Conservation (phyloP, 176 grass and related monocot species). For the Typha latifolia region DNA sequence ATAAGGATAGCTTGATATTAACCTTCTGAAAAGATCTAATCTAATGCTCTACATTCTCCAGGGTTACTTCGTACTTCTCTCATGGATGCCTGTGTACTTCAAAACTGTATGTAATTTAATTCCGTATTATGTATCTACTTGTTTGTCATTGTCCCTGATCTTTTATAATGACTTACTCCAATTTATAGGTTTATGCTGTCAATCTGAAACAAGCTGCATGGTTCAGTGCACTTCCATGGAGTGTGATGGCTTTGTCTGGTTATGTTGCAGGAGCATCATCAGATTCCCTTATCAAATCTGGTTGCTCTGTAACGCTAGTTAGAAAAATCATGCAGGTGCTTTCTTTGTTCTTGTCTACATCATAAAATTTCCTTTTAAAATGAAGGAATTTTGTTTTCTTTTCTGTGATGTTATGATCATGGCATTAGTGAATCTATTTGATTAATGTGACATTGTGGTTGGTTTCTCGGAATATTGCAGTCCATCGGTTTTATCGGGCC, state of each 20-base stretch:
- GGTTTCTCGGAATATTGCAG: slow-evolving; percentile 32
- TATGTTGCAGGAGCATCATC: slow-evolving; percentile 82
- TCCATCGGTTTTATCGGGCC: slow-evolving; percentile 91
- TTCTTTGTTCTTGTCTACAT: not conserved
- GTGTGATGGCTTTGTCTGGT: slow-evolving; percentile 83
- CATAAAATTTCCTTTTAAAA: no score
- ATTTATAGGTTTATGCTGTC: slow-evolving; percentile 73
- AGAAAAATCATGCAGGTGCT: slow-evolving; percentile 90
- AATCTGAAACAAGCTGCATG: slow-evolving; percentile 98
- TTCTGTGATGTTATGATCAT: no score
- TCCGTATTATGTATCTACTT: not conserved
- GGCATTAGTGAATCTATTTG: no score
- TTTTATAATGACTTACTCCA: slow-evolving; percentile 12
- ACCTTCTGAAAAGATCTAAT: not conserved
- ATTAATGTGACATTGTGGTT: slow-evolving; percentile 1
- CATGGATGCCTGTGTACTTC: slow-evolving; percentile 97
- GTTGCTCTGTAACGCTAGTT: slow-evolving; percentile 30
- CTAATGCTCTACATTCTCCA: slow-evolving; percentile 28
- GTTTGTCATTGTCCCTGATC: not conserved
- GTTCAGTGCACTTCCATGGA: slow-evolving; percentile 98
- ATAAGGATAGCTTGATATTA: no score
- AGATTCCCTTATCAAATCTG: slow-evolving; percentile 83
- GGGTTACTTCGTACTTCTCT: slow-evolving; percentile 93
- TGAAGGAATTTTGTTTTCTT: no score
- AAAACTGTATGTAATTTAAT: slow-evolving; percentile 57